Conservation (phyloP, 371 early-diverging fungal species). For the Mycotypha africana region DNA sequence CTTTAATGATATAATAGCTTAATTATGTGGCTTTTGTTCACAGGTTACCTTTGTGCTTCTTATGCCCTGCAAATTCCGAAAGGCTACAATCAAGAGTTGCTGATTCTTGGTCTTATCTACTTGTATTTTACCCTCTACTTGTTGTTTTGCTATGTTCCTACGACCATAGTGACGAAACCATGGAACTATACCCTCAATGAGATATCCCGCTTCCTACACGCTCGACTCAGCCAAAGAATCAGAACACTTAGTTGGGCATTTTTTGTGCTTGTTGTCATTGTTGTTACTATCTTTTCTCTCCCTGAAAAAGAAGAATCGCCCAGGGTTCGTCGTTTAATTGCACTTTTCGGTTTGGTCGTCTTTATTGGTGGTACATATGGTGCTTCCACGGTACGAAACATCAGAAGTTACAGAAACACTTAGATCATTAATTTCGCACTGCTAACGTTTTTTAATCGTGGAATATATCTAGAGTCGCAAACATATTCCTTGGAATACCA, state of each 20-base stretch:
- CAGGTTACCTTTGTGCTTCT: conserved; percentile 20
- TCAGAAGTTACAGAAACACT: background rate
- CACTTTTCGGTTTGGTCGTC: conserved; percentile 61
- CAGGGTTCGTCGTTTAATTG: conserved; percentile 63
- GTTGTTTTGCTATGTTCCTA: conserved; percentile 16
- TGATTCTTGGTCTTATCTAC: conserved; percentile 27
- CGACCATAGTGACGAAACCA: conserved; percentile 14
- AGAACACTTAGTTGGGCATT: background rate
- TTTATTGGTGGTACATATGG: conserved; percentile 43
- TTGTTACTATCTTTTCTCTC: conserved; percentile 50
- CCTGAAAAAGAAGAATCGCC: conserved; percentile 49
- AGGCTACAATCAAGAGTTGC: conserved; percentile 21
- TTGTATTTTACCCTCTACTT: conserved; percentile 14
- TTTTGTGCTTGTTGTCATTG: conserved; percentile 30
- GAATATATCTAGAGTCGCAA: conserved; percentile 36
- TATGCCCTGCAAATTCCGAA: conserved; percentile 24
- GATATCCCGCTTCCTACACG: background rate
- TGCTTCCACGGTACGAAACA: conserved; percentile 45
- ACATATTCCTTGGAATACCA: conserved; percentile 67
- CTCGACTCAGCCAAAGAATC: background rate
- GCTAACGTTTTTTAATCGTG: background rate
- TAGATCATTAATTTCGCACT: background rate
- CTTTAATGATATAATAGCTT: conserved; percentile 4
- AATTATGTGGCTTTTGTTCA: conserved; percentile 18
- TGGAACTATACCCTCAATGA: background rate